Base-by-base conservation (phyloP, 2,329 filamentous ascomycete genomes). In the Xylaria sp. region DNA sequence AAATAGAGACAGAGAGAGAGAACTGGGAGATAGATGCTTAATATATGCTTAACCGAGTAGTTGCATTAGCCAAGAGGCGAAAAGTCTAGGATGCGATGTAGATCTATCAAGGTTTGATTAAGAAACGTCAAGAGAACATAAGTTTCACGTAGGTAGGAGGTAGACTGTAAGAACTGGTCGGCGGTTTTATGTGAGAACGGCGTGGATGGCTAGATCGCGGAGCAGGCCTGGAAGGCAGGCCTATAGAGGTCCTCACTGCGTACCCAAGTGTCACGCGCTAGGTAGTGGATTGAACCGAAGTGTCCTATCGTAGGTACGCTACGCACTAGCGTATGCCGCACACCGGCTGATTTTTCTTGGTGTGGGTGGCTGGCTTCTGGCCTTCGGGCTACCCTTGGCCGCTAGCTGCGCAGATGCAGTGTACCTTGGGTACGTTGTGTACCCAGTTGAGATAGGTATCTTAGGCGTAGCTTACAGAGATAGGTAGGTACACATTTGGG, bases 171-270 rank as follows among this genome's bases (percentile, higher is more conserved):
- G 31, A 63, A 51, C 48, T n/a, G 46, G 12, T 5, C 39, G 36
- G 28, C 51, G 66, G 66, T 65, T 70, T 60, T 51, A 66, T 57
- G 60, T 62, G 58, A 59, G 41, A 43, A 56, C 33, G 8, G 36
- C 33, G 52, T 52, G 18, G 20, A 59, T 67, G 60, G 66, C 64
- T 69, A 65, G 67, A 67, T 62, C 69, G 61, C 59, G 46, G 64
- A 61, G 58, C 8, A 36, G 33, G 33, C 60, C 66, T 63, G 49
- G 66, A 25, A 60, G 66, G 51, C 63, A 58, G 69, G 69, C 69
- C 58, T 23, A 65, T 55, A 67, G 52, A 58, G 58, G 57, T 23
- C 62, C 46, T 58, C 62, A 31, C 67, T 66, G 66, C 3, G 28
- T 28, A 28, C 28, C 28, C 28, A 28, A 4, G 67, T 13, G 59